A percentile compares a stretch with the other conserved stretches of the same genome.
Evolutionary conservation across 2,329 filamentous ascomycete species (phyloP).

Genomic region (Penicillium capsulatum): DNA sequence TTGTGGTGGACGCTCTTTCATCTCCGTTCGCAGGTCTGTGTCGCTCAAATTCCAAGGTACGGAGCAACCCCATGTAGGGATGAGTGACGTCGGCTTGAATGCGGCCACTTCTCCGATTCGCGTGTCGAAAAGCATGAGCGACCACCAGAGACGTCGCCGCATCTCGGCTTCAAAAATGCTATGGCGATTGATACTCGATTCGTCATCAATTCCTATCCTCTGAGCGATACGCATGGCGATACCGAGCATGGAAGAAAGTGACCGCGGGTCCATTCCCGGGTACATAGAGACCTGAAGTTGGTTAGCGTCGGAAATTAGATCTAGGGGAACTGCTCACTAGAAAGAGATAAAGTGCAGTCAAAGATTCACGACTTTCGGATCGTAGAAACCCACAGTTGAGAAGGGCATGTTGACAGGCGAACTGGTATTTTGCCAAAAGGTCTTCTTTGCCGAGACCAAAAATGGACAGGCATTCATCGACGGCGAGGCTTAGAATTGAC

Average conservation of each 20-base stretch:
- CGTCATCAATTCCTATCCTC: constrained; percentile 64
- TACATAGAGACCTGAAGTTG: constrained; percentile 55
- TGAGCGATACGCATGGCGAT: constrained; percentile 65
- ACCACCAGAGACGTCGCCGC: constrained; percentile 70
- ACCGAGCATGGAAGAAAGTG: constrained; percentile 58
- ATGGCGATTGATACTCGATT: constrained; percentile 48
- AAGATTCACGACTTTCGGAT: constrained; percentile 41
- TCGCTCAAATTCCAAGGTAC: constrained; percentile 44
- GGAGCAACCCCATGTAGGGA: constrained; percentile 45
- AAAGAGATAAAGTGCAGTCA: constrained; percentile 54
- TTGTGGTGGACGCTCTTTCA: constrained; percentile 28
- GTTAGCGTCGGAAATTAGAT: constrained; percentile 24
- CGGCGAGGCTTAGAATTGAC: constrained; percentile 53
- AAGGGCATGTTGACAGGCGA: constrained; percentile 47
- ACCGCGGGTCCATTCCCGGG: constrained; percentile 57
- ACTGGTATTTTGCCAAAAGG: constrained; percentile 42
- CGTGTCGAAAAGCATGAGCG: constrained; percentile 63
- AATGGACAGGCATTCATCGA: constrained; percentile 49
- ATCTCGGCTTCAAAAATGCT: constrained; percentile 61
- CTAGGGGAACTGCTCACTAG: constrained; percentile 40
- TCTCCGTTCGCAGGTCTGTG: constrained; percentile 38
- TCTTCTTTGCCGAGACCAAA: constrained; percentile 39
- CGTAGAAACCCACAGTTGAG: constrained; percentile 42
- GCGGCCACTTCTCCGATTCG: constrained; percentile 65
- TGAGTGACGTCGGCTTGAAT: constrained; percentile 36